These are phyloP conservation scores for Aureobasidium leucospermi DNA, from an alignment of 2,329 filamentous ascomycete species.

Conservation along the genomic window DNA sequence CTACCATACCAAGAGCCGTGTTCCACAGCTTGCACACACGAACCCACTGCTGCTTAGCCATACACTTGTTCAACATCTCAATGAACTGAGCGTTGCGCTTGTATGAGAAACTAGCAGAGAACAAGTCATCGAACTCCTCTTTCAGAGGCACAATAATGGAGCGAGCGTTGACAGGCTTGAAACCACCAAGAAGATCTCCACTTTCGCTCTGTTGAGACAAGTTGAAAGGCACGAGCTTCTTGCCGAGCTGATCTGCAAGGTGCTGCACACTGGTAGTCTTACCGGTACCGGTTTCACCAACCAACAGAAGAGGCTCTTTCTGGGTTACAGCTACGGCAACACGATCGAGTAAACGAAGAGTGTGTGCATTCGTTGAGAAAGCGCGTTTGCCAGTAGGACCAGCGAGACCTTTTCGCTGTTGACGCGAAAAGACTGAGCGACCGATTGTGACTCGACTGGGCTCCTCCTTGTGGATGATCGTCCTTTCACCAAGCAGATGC, in stretches of 20 bases:
- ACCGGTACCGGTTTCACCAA: constrained; percentile 97
- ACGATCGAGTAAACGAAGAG: constrained; percentile 77
- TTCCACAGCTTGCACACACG: constrained; percentile 79
- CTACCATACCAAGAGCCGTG: constrained; percentile 82
- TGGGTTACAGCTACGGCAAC: constrained; percentile 75
- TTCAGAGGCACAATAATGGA: constrained; percentile 82
- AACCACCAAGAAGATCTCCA: constrained; percentile 89
- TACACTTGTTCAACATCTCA: constrained; percentile 68
- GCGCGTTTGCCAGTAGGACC: constrained; percentile 15
- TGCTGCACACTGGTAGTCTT: constrained; percentile 97
- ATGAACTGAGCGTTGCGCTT: constrained; percentile 85
- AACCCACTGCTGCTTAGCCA: constrained; percentile 80
- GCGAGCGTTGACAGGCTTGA: constrained; percentile 89
- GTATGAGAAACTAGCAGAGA: constrained; percentile 76
- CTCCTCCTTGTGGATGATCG: constrained; percentile 56
- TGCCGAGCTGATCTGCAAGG: constrained; percentile 72
- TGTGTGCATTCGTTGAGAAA: constrained; percentile 85
- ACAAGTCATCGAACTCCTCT: constrained; percentile 88
- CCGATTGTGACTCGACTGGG: constrained; percentile 24
- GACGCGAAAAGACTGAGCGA: constrained; percentile 22
- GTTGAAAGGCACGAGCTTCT: constrained; percentile 87
- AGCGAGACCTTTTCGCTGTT: constrained; percentile 4
- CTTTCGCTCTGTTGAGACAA: constrained; percentile 96
- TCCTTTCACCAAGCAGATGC: constrained; percentile 66
- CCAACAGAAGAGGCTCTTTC: constrained; percentile 82